phyloP scores from a whole-genome alignment of 2,329 filamentous ascomycete genomes.

The Colletotrichum musicola region DNA sequence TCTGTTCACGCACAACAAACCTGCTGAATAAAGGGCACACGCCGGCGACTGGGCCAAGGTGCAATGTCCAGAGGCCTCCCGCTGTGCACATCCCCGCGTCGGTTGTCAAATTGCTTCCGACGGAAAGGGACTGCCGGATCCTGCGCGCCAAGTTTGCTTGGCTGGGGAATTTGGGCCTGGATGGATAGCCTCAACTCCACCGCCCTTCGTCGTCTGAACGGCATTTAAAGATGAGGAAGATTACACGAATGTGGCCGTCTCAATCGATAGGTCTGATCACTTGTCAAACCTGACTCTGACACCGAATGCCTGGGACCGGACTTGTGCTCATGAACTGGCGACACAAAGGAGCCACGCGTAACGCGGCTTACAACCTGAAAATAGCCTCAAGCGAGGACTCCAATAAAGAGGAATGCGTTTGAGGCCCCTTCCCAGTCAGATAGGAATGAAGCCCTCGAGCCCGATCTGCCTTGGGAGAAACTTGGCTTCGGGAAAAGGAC shows the following conservation, averaged over 20 bases:
- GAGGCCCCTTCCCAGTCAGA: background rate
- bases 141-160: conserved; percentile 17
- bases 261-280: background rate
- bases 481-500: background rate
- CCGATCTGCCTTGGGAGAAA: background rate
- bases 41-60: background rate
- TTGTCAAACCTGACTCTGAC: background rate
- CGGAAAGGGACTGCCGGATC: conserved; percentile 17
- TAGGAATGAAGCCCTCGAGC: background rate
- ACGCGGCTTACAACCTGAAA: background rate
- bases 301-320: background rate
- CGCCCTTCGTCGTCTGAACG: background rate
- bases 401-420: background rate
- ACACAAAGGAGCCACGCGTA: no score
- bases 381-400: background rate
- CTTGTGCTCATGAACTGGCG: background rate
- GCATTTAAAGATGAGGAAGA: background rate
- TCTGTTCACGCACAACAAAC: conserved; percentile 22
- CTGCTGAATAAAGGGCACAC: conserved; percentile 25
- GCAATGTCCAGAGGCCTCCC: conserved; percentile 14
- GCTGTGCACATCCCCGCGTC: conserved; percentile 5
- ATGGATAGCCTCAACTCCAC: conserved; percentile 4
- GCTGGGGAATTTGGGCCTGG: background rate
- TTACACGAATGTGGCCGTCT: background rate
- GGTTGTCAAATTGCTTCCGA: conserved; percentile 12